Evolutionary conservation across 2,329 filamentous ascomycete species (phyloP).

Genomic region (Ampelomyces quisqualis): DNA sequence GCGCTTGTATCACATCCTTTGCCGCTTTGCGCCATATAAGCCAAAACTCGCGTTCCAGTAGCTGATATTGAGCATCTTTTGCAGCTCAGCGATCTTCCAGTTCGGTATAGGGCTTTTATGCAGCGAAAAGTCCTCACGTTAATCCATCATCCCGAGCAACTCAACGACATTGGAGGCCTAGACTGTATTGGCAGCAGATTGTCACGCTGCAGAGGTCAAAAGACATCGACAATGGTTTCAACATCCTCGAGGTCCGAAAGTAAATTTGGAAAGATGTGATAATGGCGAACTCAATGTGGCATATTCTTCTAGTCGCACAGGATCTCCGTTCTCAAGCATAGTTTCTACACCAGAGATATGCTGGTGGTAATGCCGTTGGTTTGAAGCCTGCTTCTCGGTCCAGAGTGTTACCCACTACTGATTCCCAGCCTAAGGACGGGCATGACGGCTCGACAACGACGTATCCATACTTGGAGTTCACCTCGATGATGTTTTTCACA

Average conservation of each 20-base stretch:
- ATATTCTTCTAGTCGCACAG: conserved; percentile 43
- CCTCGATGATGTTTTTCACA: conserved; percentile 50
- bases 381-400: conserved; percentile 49
- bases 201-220: conserved; percentile 49
- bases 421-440: conserved; percentile 40
- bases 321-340: conserved; percentile 38
- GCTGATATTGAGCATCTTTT: conserved; percentile 46
- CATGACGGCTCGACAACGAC: conserved; percentile 48
- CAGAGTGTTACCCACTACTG: conserved; percentile 42
- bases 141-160: conserved; percentile 48
- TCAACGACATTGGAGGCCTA: conserved; percentile 53
- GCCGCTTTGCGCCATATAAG: conserved; percentile 47
- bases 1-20: conserved; percentile 47
- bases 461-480: conserved; percentile 48
- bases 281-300: conserved; percentile 47
- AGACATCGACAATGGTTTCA: conserved; percentile 49
- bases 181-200: conserved; percentile 47
- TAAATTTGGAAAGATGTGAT: conserved; percentile 41
- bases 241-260: conserved; percentile 50
- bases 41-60: conserved; percentile 52
- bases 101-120: conserved; percentile 50
- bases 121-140: conserved; percentile 49
- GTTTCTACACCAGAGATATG: conserved; percentile 43
- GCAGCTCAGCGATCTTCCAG: conserved; percentile 49
- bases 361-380: conserved; percentile 41